Evolutionary conservation across 345 rosid genomes (phyloP), one percentile per base, ranked within the genome.

Genomic region (Mallotus nudiflorus): DNA sequence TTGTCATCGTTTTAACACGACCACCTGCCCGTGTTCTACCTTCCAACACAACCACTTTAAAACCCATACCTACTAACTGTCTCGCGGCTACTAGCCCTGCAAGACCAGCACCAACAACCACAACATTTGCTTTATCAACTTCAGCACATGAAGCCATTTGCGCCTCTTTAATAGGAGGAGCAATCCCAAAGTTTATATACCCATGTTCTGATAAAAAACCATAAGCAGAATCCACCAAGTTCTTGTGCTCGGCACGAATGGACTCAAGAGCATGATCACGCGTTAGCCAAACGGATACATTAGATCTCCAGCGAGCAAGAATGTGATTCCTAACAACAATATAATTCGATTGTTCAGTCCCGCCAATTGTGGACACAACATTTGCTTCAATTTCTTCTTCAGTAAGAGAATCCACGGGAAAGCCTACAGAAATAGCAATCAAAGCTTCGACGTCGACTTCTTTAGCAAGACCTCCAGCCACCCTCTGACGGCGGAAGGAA

Each of bases 371-470:
- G 0, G 82, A 73, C 48, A 92, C 96, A 5, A 89, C 99, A 64
- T 89, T 88, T 2, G 96, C 97, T 82, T 95, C 97, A 13, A 92
- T 95, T 81, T 95, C 98, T 75, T 95, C 99, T 77, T 95, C 98
- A 2, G 92, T 92, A 4, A 95, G 87, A 1, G 97, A 95, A 71
- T 89, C 91, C 7, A 88, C 92, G 6, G 98, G 97, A 62, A 95
- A 95, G 14, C 99, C 98, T 0, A 92, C 94, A 0, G 98, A 95
- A 75, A 85, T 86, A 3, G 98, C 97, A 20, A 86, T 89, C 39
- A 89, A 66, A 24, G 97, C 96, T 78, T 92, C 98, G 13, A 86
- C 82, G 73, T 89, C 96, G 9, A 92, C 76, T 62, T 92, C 97
- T 82, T 88, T 88, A 2, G 91, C 81, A 3, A 83, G 74, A 15